Conservation (phyloP, 2,329 filamentous ascomycete species). For the Botryotinia narcissicola region DNA sequence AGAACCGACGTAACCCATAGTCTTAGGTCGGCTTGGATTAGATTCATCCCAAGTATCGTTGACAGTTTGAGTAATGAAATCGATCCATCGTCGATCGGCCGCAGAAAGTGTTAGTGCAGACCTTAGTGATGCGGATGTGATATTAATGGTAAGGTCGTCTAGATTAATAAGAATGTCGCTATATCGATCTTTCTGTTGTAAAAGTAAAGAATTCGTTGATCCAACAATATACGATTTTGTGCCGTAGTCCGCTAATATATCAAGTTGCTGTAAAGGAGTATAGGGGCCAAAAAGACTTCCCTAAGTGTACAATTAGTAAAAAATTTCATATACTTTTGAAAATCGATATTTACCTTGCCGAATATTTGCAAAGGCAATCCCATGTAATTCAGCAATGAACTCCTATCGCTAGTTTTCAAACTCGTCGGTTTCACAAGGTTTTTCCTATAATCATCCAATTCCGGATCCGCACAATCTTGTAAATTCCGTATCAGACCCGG, state of each 20-base stretch:
- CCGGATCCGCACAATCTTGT: conserved; percentile 95
- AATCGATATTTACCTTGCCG: conserved; percentile 61
- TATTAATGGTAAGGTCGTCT: conserved; percentile 81
- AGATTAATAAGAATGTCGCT: conserved; percentile 96
- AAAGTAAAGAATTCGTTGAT: conserved; percentile 88
- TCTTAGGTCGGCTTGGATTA: conserved; percentile 87
- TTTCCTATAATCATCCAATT: conserved; percentile 79
- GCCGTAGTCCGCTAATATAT: conserved; percentile 86
- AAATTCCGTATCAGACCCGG: conserved; percentile 86
- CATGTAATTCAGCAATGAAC: conserved; percentile 89
- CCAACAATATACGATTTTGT: conserved; percentile 98
- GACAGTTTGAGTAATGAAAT: conserved; percentile 88
- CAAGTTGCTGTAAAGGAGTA: conserved; percentile 91
- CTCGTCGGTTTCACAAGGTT: conserved; percentile 75
- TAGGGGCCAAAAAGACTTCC: conserved; percentile 96
- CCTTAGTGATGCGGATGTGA: conserved; percentile 76
- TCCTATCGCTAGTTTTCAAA: conserved; percentile 85
- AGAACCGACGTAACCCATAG: conserved; percentile 89
- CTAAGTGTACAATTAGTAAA: conserved; percentile 42
- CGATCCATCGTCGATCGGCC: conserved; percentile 93
- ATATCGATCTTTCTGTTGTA: conserved; percentile 94
- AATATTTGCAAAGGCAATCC: conserved; percentile 93
- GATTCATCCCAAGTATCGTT: conserved; percentile 95
- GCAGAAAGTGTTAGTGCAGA: conserved; percentile 74
- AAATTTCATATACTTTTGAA: no score